phyloP scores from a whole-genome alignment of 306 rosid species.

The Dalbergia cochinchinensis region DNA sequence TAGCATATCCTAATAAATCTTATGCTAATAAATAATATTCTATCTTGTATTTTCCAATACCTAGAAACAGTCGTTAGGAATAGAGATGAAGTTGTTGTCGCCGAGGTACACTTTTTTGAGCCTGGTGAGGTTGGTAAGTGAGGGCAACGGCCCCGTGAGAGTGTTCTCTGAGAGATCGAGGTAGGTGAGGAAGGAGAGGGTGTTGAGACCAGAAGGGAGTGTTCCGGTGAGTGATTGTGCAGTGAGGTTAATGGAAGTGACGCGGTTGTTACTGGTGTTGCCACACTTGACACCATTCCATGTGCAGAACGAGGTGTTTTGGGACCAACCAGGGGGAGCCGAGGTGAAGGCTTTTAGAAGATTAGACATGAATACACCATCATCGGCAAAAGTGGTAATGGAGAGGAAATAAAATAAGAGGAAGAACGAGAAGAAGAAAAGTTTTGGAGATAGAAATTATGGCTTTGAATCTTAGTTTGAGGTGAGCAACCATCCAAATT shows the following conservation, averaged over 20 bases:
- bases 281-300: background rate
- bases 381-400: background rate
- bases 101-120: conserved; percentile 37
- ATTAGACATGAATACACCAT: background rate
- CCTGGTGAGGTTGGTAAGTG: background rate
- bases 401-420: background rate
- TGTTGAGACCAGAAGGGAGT: background rate
- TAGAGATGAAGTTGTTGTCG: background rate
- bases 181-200: background rate
- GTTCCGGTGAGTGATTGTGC: background rate
- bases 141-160: background rate
- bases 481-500: too few species aligned
- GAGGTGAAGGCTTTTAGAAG: background rate
- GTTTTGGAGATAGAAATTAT: too few species aligned
- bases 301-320: background rate
- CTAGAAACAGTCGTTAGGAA: background rate
- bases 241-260: background rate
- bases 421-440: background rate
- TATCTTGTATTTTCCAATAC: too few species aligned
- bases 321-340: background rate
- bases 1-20: too few species aligned
- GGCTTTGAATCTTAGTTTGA: too few species aligned
- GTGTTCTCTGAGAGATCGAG: background rate
- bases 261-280: background rate
- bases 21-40: too few species aligned